Evolutionary conservation across 148 eudicot species (phyloP).

Genomic region (Rhododendron mucronatum): DNA sequence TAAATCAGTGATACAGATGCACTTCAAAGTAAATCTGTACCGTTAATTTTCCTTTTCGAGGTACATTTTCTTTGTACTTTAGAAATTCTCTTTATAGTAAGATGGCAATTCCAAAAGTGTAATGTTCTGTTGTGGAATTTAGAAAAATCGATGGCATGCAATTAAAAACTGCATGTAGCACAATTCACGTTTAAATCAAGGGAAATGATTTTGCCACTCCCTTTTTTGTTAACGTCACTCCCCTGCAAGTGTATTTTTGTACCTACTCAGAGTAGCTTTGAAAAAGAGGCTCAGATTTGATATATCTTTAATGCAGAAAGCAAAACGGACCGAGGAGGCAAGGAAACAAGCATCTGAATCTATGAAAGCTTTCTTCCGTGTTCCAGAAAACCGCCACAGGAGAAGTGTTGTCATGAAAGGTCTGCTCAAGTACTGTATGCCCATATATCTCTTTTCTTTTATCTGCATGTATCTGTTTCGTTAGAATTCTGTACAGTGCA

Average conservation of each 20-base stretch:
- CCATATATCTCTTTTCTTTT: not conserved
- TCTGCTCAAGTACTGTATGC: conserved; percentile 12
- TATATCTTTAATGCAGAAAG: conserved; percentile 37
- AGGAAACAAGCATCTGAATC: conserved; percentile 82
- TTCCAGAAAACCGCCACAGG: conserved; percentile 86
- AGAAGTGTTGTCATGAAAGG: conserved; percentile 94
- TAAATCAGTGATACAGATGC: too few species aligned
- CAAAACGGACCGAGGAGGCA: conserved; percentile 68
- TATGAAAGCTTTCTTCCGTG: conserved; percentile 70
- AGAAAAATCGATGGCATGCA: not conserved
- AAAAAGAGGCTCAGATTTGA: not conserved
- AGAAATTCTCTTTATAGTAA: too few species aligned
- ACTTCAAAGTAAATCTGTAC: too few species aligned
- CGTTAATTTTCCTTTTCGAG: too few species aligned
- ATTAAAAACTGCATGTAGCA: not conserved
- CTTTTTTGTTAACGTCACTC: too few species aligned
- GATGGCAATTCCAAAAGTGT: not conserved
- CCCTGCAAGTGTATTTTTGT: too few species aligned
- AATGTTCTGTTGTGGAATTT: not conserved
- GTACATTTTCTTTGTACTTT: too few species aligned
- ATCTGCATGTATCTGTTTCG: not conserved
- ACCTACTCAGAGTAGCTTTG: not conserved
- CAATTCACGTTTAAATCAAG: not conserved
- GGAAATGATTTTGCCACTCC: too few species aligned
- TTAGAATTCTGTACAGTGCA: not conserved